Evolutionary conservation across 345 rosid genomes (phyloP).

Genomic region (Heritiera fomes): DNA sequence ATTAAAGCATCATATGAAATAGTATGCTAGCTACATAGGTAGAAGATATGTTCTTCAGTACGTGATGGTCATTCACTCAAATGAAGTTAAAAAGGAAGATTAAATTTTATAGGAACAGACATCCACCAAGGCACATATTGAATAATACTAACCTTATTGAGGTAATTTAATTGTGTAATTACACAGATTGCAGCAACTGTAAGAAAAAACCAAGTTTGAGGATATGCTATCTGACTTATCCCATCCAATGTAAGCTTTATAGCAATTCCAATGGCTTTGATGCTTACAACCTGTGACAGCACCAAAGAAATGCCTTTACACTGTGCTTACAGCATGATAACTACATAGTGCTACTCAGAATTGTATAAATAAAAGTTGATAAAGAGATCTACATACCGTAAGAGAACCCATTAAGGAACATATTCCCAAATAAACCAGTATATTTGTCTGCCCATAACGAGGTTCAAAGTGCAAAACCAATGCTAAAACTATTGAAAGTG

Average conservation of each 20-base stretch:
- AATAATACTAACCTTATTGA: constrained; percentile 65
- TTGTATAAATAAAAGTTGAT: not conserved
- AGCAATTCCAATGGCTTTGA: constrained; percentile 94
- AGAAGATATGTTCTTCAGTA: not conserved
- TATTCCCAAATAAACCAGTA: constrained; percentile 82
- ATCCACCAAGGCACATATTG: not conserved
- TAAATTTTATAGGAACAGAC: not conserved
- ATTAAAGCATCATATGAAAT: not conserved
- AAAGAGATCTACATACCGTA: constrained; percentile 48
- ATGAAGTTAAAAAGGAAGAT: not conserved
- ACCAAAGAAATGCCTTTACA: not conserved
- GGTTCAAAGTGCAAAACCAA: constrained; percentile 86
- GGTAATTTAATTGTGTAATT: constrained; percentile 80
- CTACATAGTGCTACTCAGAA: not conserved
- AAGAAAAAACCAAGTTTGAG: constrained; percentile 89
- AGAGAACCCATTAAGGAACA: constrained; percentile 87
- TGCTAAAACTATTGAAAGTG: constrained; percentile 67
- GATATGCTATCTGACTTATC: constrained; percentile 71
- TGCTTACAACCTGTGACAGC: constrained; percentile 74
- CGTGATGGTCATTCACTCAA: not conserved
- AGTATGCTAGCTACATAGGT: constrained; percentile 4
- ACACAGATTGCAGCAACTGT: constrained; percentile 87
- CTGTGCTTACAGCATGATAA: not conserved
- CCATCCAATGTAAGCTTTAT: constrained; percentile 89
- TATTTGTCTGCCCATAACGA: constrained; percentile 76